Percentiles rank a stretch among this genome's conserved stretches.
Conservation (phyloP, 164 flowering plant species). For the Sextonia rubra region DNA sequence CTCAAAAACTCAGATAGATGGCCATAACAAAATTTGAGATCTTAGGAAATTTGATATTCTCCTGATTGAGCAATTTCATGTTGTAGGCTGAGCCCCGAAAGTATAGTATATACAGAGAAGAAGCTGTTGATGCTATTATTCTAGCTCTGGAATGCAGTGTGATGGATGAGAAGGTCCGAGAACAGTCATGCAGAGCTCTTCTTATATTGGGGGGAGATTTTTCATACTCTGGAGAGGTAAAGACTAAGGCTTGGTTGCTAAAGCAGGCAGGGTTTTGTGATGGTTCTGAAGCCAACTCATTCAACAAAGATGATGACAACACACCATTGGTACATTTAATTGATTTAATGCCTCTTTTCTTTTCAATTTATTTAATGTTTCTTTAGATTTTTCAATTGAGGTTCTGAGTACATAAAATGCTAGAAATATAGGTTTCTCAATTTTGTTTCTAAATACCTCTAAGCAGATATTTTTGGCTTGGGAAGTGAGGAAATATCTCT, state of each 20-base stretch:
- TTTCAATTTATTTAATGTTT: background rate
- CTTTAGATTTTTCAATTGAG: background rate
- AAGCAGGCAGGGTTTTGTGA: slow-evolving; percentile 38
- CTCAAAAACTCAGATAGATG: background rate
- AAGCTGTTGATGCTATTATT: slow-evolving; percentile 62
- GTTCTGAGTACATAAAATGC: background rate
- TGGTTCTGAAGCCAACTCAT: slow-evolving; percentile 16
- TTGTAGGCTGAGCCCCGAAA: slow-evolving; percentile 42
- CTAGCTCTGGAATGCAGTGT: slow-evolving; percentile 47
- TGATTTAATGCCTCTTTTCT: background rate
- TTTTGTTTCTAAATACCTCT: background rate
- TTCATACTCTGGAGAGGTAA: slow-evolving; percentile 39
- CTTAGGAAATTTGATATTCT: slow-evolving; percentile 1
- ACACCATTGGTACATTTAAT: slow-evolving; percentile 25
- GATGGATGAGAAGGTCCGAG: slow-evolving; percentile 38
- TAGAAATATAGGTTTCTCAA: too few species aligned
- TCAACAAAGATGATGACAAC: slow-evolving; percentile 17
- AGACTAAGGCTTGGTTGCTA: slow-evolving; percentile 42
- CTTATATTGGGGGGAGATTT: slow-evolving; percentile 48
- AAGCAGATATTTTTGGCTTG: background rate
- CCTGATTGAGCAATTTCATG: slow-evolving; percentile 3
- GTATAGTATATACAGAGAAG: slow-evolving; percentile 49
- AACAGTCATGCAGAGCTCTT: slow-evolving; percentile 53
- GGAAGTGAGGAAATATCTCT: background rate
- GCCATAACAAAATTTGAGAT: background rate